Evolutionary conservation across 2,329 filamentous ascomycete genomes (phyloP).

Genomic region (Talaromyces sp.): DNA sequence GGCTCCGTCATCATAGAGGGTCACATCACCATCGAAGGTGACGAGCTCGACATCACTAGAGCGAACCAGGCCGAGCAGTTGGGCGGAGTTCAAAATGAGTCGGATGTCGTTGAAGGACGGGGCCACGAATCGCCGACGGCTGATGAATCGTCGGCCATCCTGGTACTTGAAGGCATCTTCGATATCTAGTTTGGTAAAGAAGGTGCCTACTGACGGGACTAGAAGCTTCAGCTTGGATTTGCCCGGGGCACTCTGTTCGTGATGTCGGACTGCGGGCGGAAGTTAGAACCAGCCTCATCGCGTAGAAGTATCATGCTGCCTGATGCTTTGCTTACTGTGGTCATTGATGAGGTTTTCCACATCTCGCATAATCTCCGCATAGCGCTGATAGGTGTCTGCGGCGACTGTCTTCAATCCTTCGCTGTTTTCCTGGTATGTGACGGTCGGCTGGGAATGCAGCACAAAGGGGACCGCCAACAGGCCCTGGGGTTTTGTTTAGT

Average conservation of each 20-base stretch:
- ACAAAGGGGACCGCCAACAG: slow-evolving; percentile 95
- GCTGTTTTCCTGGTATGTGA: slow-evolving; percentile 72
- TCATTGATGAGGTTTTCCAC: slow-evolving; percentile 90
- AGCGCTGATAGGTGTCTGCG: slow-evolving; percentile 78
- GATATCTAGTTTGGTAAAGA: slow-evolving; percentile 85
- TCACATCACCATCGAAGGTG: slow-evolving; percentile 97
- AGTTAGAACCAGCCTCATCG: slow-evolving; percentile 3
- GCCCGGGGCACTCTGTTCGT: slow-evolving; percentile 67
- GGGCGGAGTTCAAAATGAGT: slow-evolving; percentile 89
- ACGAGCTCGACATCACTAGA: slow-evolving; percentile 75
- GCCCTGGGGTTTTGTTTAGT: slow-evolving; percentile 45
- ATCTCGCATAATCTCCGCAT: slow-evolving; percentile 93
- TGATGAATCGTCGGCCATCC: slow-evolving; percentile 83
- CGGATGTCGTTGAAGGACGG: slow-evolving; percentile 97
- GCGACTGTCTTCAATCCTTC: slow-evolving; percentile 70
- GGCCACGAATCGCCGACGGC: slow-evolving; percentile 86
- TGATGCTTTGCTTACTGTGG: slow-evolving; percentile 65
- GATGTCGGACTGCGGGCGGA: slow-evolving; percentile 66
- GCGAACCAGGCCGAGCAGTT: slow-evolving; percentile 85
- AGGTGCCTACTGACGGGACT: slow-evolving; percentile 86
- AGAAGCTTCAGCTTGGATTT: slow-evolving; percentile 91
- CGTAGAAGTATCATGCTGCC: not conserved
- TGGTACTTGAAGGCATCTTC: slow-evolving; percentile 92
- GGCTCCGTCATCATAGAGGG: slow-evolving; percentile 87
- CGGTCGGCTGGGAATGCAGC: slow-evolving; percentile 90